These are phyloP conservation scores for Scenedesmus sp. DNA, from an alignment of 163 green algal species.

Conservation along the genomic window DNA sequence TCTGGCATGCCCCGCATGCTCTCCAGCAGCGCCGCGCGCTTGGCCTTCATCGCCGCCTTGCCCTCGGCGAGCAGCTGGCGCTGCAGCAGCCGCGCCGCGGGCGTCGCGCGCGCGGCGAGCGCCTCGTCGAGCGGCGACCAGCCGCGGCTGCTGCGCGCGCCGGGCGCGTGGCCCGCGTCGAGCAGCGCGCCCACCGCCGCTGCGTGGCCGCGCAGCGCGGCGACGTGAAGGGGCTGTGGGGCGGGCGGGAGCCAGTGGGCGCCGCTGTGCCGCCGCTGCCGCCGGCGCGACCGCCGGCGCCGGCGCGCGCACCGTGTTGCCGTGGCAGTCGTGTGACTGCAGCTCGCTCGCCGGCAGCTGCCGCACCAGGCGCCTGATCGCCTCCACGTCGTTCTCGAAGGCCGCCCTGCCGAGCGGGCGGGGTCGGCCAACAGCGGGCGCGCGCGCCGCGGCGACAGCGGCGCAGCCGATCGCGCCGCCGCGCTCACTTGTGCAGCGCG, in stretches of 20 bases:
- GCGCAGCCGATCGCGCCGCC: no score
- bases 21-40: slow-evolving; percentile 58
- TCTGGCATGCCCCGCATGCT: slow-evolving; percentile 65
- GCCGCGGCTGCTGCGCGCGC: slow-evolving; percentile 41
- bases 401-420: slow-evolving; percentile 48
- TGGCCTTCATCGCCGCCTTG: slow-evolving; percentile 51
- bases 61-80: not conserved
- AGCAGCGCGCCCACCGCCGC: slow-evolving; percentile 50
- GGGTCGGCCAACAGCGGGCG: no score
- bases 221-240: slow-evolving; percentile 63
- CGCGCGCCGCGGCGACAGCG: no score
- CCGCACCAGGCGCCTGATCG: slow-evolving; percentile 32
- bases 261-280: not conserved
- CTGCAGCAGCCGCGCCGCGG: slow-evolving; percentile 40
- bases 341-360: slow-evolving; percentile 26
- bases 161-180: slow-evolving; percentile 44
- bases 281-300: not conserved
- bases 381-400: slow-evolving; percentile 49
- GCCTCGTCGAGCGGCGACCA: slow-evolving; percentile 70
- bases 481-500: slow-evolving; percentile 42
- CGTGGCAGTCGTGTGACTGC: slow-evolving; percentile 55
- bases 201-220: slow-evolving; percentile 50
- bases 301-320: slow-evolving; percentile 59
- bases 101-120: slow-evolving; percentile 10
- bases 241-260: no score